Evolutionary conservation across 805 yeast genomes (phyloP).

Genomic region (Metschnikowia henanensis): DNA sequence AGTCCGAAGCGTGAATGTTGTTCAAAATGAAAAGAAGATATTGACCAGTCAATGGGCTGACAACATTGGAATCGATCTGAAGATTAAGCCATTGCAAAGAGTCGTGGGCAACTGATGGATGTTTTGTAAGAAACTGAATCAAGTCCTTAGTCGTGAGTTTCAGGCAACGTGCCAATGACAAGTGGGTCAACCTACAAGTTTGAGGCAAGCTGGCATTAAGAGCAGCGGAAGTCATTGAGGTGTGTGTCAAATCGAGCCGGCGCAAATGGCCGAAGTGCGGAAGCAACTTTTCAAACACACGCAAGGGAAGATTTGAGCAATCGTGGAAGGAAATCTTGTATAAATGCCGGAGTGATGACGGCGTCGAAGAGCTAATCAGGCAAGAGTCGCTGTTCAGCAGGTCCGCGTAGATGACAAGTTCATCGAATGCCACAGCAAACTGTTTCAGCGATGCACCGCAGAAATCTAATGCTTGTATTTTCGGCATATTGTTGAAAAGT

Average conservation of each 20-base stretch:
- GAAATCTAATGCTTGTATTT: conserved; percentile 73
- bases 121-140: conserved; percentile 65
- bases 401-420: conserved; percentile 27
- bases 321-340: conserved; percentile 77
- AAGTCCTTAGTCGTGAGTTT: conserved; percentile 71
- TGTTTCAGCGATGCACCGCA: conserved; percentile 78
- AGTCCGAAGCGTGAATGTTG: conserved; percentile 43
- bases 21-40: conserved; percentile 47
- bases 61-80: conserved; percentile 62
- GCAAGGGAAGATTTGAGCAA: conserved; percentile 72
- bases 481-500: conserved; percentile 53
- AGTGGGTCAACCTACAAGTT: conserved; percentile 65
- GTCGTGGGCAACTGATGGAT: conserved; percentile 56
- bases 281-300: conserved; percentile 55
- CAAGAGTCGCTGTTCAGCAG: conserved; percentile 4
- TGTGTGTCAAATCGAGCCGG: conserved; percentile 78
- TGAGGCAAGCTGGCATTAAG: conserved; percentile 53
- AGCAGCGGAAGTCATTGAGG: conserved; percentile 67
- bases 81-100: conserved; percentile 66
- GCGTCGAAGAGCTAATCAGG: conserved; percentile 1
- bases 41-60: conserved; percentile 53
- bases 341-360: conserved; percentile 15
- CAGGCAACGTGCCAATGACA: conserved; percentile 57
- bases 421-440: conserved; percentile 60
- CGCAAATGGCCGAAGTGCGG: conserved; percentile 57